Percentiles rank a stretch among this genome's conserved stretches.
These are phyloP conservation scores for Phoenix dactylifera DNA, from an alignment of 176 grass and related monocot species.

Conservation along the genomic window DNA sequence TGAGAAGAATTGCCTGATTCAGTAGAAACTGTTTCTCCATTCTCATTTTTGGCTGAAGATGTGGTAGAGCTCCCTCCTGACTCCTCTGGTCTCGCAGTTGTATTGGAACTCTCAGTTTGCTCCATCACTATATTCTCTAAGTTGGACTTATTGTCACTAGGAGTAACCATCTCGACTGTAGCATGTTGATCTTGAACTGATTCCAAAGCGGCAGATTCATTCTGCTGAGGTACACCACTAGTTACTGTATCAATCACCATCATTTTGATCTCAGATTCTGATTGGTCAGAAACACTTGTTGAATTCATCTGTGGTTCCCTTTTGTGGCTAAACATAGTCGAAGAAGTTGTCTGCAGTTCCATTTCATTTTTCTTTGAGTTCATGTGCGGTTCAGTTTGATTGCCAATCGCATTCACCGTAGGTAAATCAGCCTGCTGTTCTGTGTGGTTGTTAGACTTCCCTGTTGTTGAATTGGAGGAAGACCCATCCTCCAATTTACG, in stretches of 20 bases:
- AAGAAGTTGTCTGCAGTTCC: background rate
- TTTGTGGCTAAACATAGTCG: background rate
- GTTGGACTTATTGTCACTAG: background rate
- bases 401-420: constrained; percentile 15
- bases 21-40: background rate
- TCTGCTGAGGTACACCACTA: constrained; percentile 32
- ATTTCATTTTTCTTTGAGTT: background rate
- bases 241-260: constrained; percentile 8
- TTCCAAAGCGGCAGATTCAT: constrained; percentile 21
- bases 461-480: background rate
- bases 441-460: background rate
- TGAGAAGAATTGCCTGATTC: too few relatives aligned
- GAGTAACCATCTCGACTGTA: background rate
- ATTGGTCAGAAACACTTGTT: constrained; percentile 12
- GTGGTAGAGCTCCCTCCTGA: background rate
- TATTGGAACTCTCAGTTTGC: background rate
- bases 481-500: background rate
- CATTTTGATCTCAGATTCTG: constrained; percentile 17
- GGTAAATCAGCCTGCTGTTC: constrained; percentile 19
- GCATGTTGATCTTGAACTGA: constrained; percentile 18
- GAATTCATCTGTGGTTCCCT: background rate
- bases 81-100: constrained; percentile 1
- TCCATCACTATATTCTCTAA: background rate
- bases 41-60: background rate
- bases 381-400: background rate